A percentile compares a stretch with the other conserved stretches of the same genome.
Conservation (phyloP, 768 basidiomycete genomes). For the Pleurotus ostreatus region DNA sequence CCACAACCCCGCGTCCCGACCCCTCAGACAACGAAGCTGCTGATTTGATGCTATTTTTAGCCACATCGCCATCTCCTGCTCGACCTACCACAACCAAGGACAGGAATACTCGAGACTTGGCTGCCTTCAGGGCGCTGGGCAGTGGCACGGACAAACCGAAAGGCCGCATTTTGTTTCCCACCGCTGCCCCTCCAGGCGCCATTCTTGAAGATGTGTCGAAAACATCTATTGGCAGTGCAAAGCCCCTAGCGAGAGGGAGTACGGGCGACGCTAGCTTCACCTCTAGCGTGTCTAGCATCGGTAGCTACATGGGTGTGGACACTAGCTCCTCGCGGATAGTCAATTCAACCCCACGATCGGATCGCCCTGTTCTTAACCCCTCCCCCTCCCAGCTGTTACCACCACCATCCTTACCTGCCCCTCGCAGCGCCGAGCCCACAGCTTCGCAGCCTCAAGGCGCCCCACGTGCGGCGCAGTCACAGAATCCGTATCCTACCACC, state of each 20-base stretch:
- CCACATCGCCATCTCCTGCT: constrained; percentile 80
- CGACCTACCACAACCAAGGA: constrained; percentile 39
- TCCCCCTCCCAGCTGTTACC: constrained; percentile 25
- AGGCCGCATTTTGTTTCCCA: constrained; percentile 70
- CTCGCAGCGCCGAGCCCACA: constrained; percentile 13
- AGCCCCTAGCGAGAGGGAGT: constrained; percentile 13
- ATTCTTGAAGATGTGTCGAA: background rate
- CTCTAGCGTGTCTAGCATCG: constrained; percentile 39
- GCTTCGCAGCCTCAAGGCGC: background rate
- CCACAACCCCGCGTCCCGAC: constrained; percentile 15
- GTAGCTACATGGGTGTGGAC: constrained; percentile 23
- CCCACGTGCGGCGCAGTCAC: constrained; percentile 3
- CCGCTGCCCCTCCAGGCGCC: constrained; percentile 15
- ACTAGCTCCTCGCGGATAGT: background rate
- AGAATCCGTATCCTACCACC: constrained; percentile 33
- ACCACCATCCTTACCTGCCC: constrained; percentile 22
- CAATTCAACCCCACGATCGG: constrained; percentile 7
- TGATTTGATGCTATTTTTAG: constrained; percentile 81
- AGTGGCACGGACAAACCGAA: constrained; percentile 45
- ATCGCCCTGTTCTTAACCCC: background rate
- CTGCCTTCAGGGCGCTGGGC: constrained; percentile 54
- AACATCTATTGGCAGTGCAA: background rate
- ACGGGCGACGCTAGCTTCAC: constrained; percentile 39
- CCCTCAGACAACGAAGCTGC: constrained; percentile 82
- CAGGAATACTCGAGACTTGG: constrained; percentile 50